phyloP scores from a whole-genome alignment of 495 filamentous ascomycete genomes.

The Penicillium macrosclerotiorum region DNA sequence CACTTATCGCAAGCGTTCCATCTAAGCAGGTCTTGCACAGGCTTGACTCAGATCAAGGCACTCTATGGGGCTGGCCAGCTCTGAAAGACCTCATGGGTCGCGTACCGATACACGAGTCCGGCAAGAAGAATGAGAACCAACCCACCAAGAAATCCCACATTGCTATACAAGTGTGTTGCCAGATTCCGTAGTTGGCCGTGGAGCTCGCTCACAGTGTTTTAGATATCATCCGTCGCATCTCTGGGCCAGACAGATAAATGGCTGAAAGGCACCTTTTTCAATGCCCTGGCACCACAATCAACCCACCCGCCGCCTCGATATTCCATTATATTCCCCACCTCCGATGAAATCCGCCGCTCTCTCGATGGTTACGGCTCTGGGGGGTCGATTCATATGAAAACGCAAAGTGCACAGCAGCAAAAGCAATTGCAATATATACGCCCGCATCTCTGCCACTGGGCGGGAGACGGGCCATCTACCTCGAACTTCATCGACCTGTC shows the following conservation, averaged over 20 bases:
- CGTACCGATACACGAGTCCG: constrained; percentile 41
- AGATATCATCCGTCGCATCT: constrained; percentile 79
- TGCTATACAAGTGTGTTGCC: constrained; percentile 55
- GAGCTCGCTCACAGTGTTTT: background rate
- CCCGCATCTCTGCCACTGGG: constrained; percentile 73
- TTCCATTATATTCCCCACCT: constrained; percentile 76
- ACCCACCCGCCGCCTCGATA: constrained; percentile 35
- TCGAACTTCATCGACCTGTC: constrained; percentile 13
- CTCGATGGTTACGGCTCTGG: constrained; percentile 79
- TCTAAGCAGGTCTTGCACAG: constrained; percentile 52
- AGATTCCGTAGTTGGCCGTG: background rate
- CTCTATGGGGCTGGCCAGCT: constrained; percentile 72
- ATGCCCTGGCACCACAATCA: constrained; percentile 38
- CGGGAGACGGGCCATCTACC: constrained; percentile 34
- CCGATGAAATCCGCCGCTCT: constrained; percentile 72
- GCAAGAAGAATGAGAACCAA: background rate
- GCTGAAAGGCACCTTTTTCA: constrained; percentile 67
- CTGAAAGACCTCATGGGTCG: constrained; percentile 57
- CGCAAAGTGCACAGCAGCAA: constrained; percentile 60
- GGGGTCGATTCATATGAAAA: constrained; percentile 78
- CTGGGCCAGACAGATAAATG: constrained; percentile 73
- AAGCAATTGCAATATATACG: constrained; percentile 75
- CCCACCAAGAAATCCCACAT: constrained; percentile 50
- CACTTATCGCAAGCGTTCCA: constrained; percentile 75
- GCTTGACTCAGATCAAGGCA: constrained; percentile 38